Evolutionary conservation across 2,329 filamentous ascomycete genomes (phyloP).

Genomic region (Eutypa lata): DNA sequence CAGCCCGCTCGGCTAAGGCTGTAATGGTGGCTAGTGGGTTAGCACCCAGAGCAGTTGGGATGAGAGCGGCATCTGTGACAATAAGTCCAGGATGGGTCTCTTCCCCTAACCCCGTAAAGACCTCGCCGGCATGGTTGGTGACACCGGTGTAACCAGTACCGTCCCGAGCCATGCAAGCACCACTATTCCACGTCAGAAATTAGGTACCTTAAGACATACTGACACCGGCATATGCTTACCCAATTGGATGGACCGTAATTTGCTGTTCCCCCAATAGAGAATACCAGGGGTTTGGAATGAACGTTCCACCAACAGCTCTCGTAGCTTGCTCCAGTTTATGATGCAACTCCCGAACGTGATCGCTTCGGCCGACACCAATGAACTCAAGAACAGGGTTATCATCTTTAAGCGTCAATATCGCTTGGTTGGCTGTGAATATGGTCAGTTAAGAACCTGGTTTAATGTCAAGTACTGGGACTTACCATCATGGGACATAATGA

Average conservation of each 20-base stretch:
- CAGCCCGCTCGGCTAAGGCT: slow-evolving; percentile 62
- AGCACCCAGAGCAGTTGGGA: slow-evolving; percentile 61
- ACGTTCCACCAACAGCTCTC: slow-evolving; percentile 55
- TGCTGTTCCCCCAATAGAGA: slow-evolving; percentile 53
- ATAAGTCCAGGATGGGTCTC: slow-evolving; percentile 57
- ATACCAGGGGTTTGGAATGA: slow-evolving; percentile 57
- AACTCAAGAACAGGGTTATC: slow-evolving; percentile 60
- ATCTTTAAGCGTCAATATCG: slow-evolving; percentile 54
- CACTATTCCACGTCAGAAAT: slow-evolving; percentile 34
- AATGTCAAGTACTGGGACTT: slow-evolving; percentile 15
- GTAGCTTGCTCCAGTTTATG: slow-evolving; percentile 52
- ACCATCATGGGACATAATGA: slow-evolving; percentile 66
- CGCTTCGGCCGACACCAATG: slow-evolving; percentile 53
- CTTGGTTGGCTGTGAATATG: slow-evolving; percentile 48
- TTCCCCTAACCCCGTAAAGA: slow-evolving; percentile 50
- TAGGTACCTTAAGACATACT: not conserved
- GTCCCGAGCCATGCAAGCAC: slow-evolving; percentile 60
- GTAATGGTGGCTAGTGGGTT: slow-evolving; percentile 70
- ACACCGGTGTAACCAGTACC: slow-evolving; percentile 55
- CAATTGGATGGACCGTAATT: slow-evolving; percentile 65
- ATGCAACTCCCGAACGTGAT: slow-evolving; percentile 53
- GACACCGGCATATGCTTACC: slow-evolving; percentile 37
- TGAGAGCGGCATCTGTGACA: slow-evolving; percentile 58
- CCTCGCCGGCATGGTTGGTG: slow-evolving; percentile 58
- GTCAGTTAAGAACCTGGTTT: not conserved